Evolutionary conservation across 805 yeast genomes (phyloP).

Genomic region (Candida vaughaniae): DNA sequence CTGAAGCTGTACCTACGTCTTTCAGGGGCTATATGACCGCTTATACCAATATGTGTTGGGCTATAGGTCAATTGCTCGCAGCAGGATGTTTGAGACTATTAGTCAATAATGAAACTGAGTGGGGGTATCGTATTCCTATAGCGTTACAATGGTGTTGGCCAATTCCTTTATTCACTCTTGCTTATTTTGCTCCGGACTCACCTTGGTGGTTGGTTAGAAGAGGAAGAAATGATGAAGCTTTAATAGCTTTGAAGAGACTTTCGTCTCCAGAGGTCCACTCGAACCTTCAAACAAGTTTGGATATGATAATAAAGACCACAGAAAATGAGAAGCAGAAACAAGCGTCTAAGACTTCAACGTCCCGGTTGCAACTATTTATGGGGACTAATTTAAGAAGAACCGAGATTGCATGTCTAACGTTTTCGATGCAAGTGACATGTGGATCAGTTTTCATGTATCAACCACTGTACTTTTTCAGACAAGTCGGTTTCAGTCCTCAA

Average conservation of each 20-base stretch:
- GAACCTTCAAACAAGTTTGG: constrained; percentile 13
- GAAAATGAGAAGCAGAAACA: constrained; percentile 28
- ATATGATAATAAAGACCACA: constrained; percentile 28
- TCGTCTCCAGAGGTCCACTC: constrained; percentile 16
- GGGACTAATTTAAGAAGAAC: constrained; percentile 47
- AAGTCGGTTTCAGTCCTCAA: constrained; percentile 31
- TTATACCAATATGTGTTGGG: constrained; percentile 36
- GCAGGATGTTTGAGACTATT: constrained; percentile 40
- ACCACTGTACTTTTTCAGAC: constrained; percentile 35
- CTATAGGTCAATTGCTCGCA: constrained; percentile 38
- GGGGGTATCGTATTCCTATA: constrained; percentile 38
- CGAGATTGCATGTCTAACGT: constrained; percentile 30
- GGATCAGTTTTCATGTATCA: constrained; percentile 36
- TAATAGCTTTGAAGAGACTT: constrained; percentile 23
- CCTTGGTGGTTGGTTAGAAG: constrained; percentile 46
- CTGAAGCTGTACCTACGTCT: constrained; percentile 44
- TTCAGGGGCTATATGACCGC: constrained; percentile 40
- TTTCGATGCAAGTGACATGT: constrained; percentile 32
- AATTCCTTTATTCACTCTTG: constrained; percentile 30
- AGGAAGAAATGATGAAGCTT: constrained; percentile 33
- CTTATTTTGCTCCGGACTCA: constrained; percentile 43
- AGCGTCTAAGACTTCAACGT: constrained; percentile 40
- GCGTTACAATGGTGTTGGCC: constrained; percentile 42
- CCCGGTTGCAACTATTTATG: constrained; percentile 21
- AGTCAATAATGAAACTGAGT: constrained; percentile 23